These are phyloP conservation scores for Xylaria sp. DNA, from an alignment of 2,329 filamentous ascomycete genomes.

Conservation along the genomic window DNA sequence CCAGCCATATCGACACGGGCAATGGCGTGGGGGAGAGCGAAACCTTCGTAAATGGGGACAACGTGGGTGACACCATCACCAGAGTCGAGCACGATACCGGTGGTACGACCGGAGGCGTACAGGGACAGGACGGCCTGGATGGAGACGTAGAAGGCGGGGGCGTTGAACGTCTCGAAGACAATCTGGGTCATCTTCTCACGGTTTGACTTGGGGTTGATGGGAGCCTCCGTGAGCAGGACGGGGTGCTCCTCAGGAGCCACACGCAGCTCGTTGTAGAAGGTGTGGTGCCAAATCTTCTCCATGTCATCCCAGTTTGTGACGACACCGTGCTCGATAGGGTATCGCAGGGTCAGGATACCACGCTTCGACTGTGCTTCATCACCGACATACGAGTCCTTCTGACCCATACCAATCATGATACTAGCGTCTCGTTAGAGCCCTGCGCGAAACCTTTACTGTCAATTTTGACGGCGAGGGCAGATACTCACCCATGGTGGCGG, in stretches of 20 bases:
- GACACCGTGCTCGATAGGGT: conserved; percentile 99
- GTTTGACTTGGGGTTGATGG: conserved; percentile 99
- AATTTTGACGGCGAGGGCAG: conserved; percentile 5
- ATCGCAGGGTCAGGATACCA: conserved; percentile 99
- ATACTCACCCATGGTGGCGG: conserved; percentile 97
- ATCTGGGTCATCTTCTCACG: conserved; percentile 99
- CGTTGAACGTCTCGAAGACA: conserved; percentile 99
- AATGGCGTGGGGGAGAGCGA: conserved; percentile 99
- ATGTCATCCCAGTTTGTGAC: conserved; percentile 99
- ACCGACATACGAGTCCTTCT: conserved; percentile 99
- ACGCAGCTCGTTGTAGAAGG: conserved; percentile 99
- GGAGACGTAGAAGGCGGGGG: conserved; percentile 99
- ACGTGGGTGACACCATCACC: conserved; percentile 99
- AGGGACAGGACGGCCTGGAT: conserved; percentile 99
- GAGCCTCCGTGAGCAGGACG: conserved; percentile 97
- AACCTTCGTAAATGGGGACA: conserved; percentile 99
- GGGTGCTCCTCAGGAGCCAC: conserved; percentile 99
- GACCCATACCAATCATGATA: conserved; percentile 99
- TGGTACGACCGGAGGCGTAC: conserved; percentile 99
- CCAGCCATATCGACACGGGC: conserved; percentile 99
- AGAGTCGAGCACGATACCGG: conserved; percentile 99
- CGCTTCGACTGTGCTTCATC: conserved; percentile 99
- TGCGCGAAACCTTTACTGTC: conserved; percentile 9
- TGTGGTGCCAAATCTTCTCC: conserved; percentile 99
- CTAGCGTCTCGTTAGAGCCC: conserved; percentile 53